phyloP scores from a whole-genome alignment of 2,329 filamentous ascomycete species.

The Botrytis aclada region DNA sequence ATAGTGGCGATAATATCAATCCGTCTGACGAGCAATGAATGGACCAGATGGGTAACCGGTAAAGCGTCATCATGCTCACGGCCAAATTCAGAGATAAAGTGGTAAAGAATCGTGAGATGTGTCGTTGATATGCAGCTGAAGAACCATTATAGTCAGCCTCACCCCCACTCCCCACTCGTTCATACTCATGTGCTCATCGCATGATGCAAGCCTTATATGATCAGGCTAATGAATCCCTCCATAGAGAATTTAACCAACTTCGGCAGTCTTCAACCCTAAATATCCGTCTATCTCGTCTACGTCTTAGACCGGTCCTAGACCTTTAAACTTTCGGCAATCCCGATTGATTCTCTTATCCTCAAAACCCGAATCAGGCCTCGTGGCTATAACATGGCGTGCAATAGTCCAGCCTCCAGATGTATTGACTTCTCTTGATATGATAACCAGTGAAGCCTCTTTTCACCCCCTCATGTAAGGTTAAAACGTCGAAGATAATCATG shows the following conservation, averaged over 20 bases:
- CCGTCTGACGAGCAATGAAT: conserved; percentile 5
- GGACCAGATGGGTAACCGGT: neutral
- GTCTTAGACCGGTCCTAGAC: neutral
- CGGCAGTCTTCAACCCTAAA: neutral
- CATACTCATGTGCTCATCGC: conserved; percentile 7
- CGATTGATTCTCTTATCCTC: neutral
- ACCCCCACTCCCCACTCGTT: conserved; percentile 10
- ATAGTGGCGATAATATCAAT: neutral
- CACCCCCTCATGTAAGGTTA: neutral
- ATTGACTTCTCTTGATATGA: conserved; percentile 10
- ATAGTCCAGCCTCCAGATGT: conserved; percentile 23
- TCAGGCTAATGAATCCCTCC: conserved; percentile 4
- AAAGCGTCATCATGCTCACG: conserved; percentile 1
- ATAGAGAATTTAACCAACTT: neutral
- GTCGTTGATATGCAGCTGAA: conserved; percentile 15
- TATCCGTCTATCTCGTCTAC: neutral
- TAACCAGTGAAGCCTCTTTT: conserved; percentile 14
- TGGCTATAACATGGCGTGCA: conserved; percentile 18
- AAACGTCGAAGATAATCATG: neutral
- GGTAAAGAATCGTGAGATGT: conserved; percentile 3
- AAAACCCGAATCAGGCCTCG: conserved; percentile 5
- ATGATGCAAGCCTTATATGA: conserved; percentile 11
- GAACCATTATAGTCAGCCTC: conserved; percentile 14
- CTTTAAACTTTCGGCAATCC: neutral
- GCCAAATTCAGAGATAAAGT: conserved; percentile 10